Conservation (phyloP, 352 stramenopile genomes). For the Pythium folliculosum region DNA sequence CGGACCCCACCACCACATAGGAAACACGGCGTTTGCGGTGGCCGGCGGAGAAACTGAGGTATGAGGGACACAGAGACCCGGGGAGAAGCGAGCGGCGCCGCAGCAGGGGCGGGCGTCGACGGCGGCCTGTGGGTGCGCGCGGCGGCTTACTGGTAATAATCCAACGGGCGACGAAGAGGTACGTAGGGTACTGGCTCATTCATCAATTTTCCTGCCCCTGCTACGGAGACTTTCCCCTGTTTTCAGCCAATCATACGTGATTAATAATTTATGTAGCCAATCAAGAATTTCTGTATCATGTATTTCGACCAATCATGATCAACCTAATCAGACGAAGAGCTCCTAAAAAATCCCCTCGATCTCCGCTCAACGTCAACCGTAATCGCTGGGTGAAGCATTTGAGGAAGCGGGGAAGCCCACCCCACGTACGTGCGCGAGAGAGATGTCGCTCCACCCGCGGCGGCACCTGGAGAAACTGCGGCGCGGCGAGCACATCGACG, state of each 20-base stretch:
- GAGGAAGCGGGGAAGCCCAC: background rate
- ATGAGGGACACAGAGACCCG: too few species aligned
- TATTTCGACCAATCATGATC: constrained; percentile 21
- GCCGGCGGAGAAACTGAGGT: too few species aligned
- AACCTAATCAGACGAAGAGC: constrained; percentile 1
- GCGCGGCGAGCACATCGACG: constrained; percentile 83
- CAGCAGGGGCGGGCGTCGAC: too few species aligned
- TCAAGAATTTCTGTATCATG: background rate
- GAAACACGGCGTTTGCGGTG: too few species aligned
- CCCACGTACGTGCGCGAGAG: too few species aligned
- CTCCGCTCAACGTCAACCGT: background rate
- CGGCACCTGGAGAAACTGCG: constrained; percentile 65
- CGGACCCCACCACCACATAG: constrained; percentile 68
- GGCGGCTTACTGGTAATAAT: too few species aligned
- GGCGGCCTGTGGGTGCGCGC: too few species aligned
- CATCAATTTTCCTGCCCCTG: too few species aligned
- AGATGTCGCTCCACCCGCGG: constrained; percentile 30
- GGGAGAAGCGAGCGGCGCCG: too few species aligned
- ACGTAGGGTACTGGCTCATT: too few species aligned
- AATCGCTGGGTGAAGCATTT: background rate
- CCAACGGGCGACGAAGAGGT: too few species aligned
- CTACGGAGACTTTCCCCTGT: background rate
- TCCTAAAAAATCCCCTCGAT: background rate
- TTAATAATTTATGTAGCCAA: constrained; percentile 12
- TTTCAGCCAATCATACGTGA: constrained; percentile 9